Evolutionary conservation across 768 basidiomycete species (phyloP).

Genomic region (Multifurca ochricompacta): DNA sequence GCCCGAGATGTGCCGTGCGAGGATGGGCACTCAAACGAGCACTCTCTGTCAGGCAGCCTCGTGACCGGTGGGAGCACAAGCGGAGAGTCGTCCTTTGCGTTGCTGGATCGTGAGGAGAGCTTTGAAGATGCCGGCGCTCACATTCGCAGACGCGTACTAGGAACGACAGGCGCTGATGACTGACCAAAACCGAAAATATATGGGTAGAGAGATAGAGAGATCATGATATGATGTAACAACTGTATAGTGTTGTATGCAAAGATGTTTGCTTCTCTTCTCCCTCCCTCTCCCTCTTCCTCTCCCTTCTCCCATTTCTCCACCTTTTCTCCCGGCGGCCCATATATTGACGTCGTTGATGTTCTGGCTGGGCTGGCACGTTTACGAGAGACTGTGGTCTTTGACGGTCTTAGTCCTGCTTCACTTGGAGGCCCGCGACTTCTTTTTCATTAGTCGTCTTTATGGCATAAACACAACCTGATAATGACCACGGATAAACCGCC

Average conservation of each 20-base stretch:
- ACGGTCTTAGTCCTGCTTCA: background rate
- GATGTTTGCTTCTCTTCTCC: too few relatives aligned
- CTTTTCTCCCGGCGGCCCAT: background rate
- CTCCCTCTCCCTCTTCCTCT: too few relatives aligned
- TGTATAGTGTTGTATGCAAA: too few relatives aligned
- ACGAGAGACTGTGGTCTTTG: background rate
- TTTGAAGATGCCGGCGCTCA: constrained; percentile 16
- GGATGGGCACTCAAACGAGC: background rate
- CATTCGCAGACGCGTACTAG: constrained; percentile 15
- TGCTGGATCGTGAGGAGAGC: constrained; percentile 22
- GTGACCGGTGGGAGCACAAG: constrained; percentile 11
- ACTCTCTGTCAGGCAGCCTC: background rate
- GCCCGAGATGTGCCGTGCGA: background rate
- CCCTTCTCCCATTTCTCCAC: background rate
- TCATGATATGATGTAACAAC: too few relatives aligned
- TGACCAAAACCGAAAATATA: background rate
- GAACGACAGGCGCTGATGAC: background rate
- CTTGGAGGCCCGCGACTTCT: background rate
- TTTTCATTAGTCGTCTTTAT: background rate
- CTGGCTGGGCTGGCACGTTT: too few relatives aligned
- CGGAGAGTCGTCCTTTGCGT: constrained; percentile 31
- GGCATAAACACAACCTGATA: constrained; percentile 10
- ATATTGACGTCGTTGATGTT: too few relatives aligned
- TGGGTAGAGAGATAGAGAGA: too few relatives aligned
- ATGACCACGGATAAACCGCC: background rate